Evolutionary conservation across 148 eudicot genomes (phyloP).

Genomic region (Pharnaceum exiguum): DNA sequence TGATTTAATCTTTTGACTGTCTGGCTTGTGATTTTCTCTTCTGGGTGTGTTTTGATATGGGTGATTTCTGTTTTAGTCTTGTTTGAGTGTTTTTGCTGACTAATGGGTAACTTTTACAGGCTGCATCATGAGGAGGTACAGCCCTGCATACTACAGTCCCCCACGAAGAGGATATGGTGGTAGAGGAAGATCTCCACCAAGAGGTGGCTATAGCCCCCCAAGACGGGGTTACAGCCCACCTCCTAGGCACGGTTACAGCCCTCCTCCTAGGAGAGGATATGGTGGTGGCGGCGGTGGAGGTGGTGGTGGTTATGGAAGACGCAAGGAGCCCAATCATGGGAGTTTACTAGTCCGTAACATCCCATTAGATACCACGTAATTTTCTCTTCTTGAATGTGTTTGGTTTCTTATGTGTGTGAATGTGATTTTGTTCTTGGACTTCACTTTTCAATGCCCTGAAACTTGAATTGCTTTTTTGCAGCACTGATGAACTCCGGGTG

Average conservation of each 20-base stretch:
- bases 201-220: slow-evolving; percentile 43
- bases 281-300: slow-evolving; percentile 29
- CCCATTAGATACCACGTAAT: slow-evolving; percentile 64
- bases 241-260: slow-evolving; percentile 34
- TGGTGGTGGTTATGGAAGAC: slow-evolving; percentile 44
- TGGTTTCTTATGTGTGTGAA: too few relatives aligned
- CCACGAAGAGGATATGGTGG: slow-evolving; percentile 65
- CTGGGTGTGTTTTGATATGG: too few relatives aligned
- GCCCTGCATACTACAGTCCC: slow-evolving; percentile 67
- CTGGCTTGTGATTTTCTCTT: too few relatives aligned
- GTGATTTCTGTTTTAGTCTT: neutral
- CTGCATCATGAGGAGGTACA: slow-evolving; percentile 55
- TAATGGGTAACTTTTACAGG: slow-evolving; percentile 4
- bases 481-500: slow-evolving; percentile 75
- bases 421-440: neutral
- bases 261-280: slow-evolving; percentile 58
- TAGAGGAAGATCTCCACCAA: slow-evolving; percentile 62
- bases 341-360: slow-evolving; percentile 73
- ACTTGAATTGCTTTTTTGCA: slow-evolving; percentile 18
- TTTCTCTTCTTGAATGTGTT: neutral
- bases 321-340: slow-evolving; percentile 51
- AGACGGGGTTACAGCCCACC: slow-evolving; percentile 57
- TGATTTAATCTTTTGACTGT: too few relatives aligned
- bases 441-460: neutral
- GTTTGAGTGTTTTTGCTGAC: neutral